These are phyloP conservation scores for Tylopilus cervinicoccineus DNA, from an alignment of 768 basidiomycete genomes.

Conservation along the genomic window DNA sequence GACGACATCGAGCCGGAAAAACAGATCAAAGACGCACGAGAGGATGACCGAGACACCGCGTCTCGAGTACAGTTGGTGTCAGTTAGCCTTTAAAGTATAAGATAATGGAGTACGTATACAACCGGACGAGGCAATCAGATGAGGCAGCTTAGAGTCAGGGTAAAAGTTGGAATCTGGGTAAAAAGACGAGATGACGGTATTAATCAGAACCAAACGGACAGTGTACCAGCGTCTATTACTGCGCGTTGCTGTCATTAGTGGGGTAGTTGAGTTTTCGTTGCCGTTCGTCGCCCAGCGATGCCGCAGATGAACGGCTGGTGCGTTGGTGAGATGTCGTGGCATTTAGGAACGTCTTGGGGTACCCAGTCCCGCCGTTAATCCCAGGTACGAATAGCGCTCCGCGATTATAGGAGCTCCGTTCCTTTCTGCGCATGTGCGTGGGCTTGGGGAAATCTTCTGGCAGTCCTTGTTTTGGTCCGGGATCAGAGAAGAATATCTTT, in stretches of 20 bases:
- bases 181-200: slow-evolving; percentile 8
- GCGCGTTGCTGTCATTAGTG: slow-evolving; percentile 4
- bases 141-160: slow-evolving; percentile 11
- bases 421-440: slow-evolving; percentile 76
- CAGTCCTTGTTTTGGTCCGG: slow-evolving; percentile 67
- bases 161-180: slow-evolving; percentile 4
- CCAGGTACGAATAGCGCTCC: slow-evolving; percentile 66
- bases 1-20: slow-evolving; percentile 5
- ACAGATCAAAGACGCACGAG: slow-evolving; percentile 2
- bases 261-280: slow-evolving; percentile 20
- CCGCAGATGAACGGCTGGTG: slow-evolving; percentile 10
- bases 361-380: slow-evolving; percentile 20
- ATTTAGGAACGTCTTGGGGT: slow-evolving; percentile 29
- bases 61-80: slow-evolving; percentile 16
- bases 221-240: neutral
- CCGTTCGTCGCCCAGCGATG: slow-evolving; percentile 22
- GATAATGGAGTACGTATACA: slow-evolving; percentile 29
- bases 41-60: slow-evolving; percentile 4
- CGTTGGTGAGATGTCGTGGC: slow-evolving; percentile 18
- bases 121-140: slow-evolving; percentile 13
- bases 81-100: slow-evolving; percentile 32
- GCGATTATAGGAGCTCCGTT: slow-evolving; percentile 76
- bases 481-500: slow-evolving; percentile 74
- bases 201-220: slow-evolving; percentile 2
- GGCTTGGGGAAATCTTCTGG: slow-evolving; percentile 80